A percentile compares a stretch with the other conserved stretches of the same genome.
phyloP scores from a whole-genome alignment of 257 asterid species.

The Nicotiana tabacum region DNA sequence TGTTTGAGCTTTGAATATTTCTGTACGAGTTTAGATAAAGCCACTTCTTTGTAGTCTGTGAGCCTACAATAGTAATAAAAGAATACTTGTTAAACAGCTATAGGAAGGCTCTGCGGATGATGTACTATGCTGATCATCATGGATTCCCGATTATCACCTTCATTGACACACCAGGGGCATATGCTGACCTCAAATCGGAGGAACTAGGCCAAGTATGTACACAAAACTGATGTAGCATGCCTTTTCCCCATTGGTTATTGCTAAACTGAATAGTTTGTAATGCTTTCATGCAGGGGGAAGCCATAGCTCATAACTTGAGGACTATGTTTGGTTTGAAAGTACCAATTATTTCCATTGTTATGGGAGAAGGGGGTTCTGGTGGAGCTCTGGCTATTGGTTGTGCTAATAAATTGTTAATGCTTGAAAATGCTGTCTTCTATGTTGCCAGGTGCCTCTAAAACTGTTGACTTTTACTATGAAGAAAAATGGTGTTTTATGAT shows the following conservation, averaged over 20 bases:
- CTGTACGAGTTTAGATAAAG: not conserved
- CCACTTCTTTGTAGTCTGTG: constrained; percentile 2
- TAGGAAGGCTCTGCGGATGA: constrained; percentile 89
- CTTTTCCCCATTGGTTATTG: not conserved
- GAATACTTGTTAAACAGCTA: constrained; percentile 45
- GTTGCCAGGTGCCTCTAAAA: constrained; percentile 73
- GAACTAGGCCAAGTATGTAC: constrained; percentile 70
- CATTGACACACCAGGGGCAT: constrained; percentile 95
- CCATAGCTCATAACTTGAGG: constrained; percentile 91
- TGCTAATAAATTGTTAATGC: constrained; percentile 89
- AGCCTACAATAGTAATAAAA: not conserved
- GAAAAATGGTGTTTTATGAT: not conserved
- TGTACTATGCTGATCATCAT: constrained; percentile 88
- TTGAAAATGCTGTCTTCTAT: constrained; percentile 94
- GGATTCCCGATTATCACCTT: constrained; percentile 84
- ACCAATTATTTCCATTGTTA: constrained; percentile 79
- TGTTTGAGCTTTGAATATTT: constrained; percentile 2
- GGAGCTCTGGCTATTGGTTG: constrained; percentile 99
- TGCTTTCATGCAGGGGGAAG: constrained; percentile 71
- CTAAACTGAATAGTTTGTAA: constrained; percentile 7
- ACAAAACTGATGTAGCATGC: constrained; percentile 1
- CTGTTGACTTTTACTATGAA: not conserved
- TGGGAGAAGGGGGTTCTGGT: constrained; percentile 99
- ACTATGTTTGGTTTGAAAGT: constrained; percentile 98
- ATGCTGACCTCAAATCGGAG: constrained; percentile 85